Conservation (phyloP, 495 filamentous ascomycete genomes). For the Hypoxylon perforatum region DNA sequence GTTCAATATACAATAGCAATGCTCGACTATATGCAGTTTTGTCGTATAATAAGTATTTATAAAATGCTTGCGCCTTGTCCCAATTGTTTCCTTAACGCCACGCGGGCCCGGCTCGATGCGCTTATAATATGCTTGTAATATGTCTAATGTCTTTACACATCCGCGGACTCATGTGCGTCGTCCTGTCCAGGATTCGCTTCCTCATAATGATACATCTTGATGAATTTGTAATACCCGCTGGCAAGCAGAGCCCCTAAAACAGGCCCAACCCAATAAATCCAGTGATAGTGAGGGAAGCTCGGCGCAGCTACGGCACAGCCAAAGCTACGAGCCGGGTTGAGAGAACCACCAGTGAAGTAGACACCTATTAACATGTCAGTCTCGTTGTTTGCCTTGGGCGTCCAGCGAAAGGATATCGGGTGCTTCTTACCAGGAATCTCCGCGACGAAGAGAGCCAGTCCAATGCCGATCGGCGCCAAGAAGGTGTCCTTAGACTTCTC, state of each 20-base stretch:
- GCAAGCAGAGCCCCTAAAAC: slow-evolving; percentile 72
- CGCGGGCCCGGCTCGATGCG: not conserved
- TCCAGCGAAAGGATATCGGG: slow-evolving; percentile 38
- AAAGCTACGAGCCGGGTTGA: slow-evolving; percentile 66
- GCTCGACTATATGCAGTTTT: too few relatives aligned
- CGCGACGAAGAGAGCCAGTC: slow-evolving; percentile 73
- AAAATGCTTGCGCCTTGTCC: too few relatives aligned
- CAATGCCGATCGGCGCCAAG: slow-evolving; percentile 79
- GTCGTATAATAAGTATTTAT: not conserved
- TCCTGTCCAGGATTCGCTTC: slow-evolving; percentile 82
- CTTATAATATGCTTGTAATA: not conserved
- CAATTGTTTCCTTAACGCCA: not conserved
- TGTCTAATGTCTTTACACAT: slow-evolving; percentile 21
- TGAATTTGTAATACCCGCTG: slow-evolving; percentile 71
- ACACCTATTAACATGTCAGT: slow-evolving; percentile 51
- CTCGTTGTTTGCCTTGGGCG: not conserved
- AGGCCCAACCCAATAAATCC: slow-evolving; percentile 75
- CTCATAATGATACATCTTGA: slow-evolving; percentile 76
- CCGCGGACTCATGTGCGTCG: slow-evolving; percentile 1
- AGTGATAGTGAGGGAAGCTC: slow-evolving; percentile 59
- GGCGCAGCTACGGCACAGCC: slow-evolving; percentile 60
- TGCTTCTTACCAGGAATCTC: slow-evolving; percentile 67
- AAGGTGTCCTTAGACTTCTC: slow-evolving; percentile 81
- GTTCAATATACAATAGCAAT: not conserved
- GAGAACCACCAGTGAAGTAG: slow-evolving; percentile 65